phyloP scores from a whole-genome alignment of 768 basidiomycete species.

The Inosperma sp. region DNA sequence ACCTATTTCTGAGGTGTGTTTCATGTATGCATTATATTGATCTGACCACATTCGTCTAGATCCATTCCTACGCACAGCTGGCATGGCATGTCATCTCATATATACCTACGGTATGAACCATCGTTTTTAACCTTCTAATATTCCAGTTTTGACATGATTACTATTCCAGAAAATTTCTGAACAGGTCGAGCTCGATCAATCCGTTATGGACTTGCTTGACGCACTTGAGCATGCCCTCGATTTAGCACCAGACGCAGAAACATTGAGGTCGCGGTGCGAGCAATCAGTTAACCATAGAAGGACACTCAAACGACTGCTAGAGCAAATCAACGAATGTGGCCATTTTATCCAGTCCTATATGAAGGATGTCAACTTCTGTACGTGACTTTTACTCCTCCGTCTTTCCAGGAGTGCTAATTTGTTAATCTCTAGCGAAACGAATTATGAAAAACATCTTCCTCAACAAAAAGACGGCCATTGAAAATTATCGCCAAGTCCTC shows the following conservation, averaged over 20 bases:
- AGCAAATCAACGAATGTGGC: not conserved
- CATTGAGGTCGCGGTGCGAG: not conserved
- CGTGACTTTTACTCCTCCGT: not conserved
- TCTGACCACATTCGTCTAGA: not conserved
- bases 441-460: not conserved
- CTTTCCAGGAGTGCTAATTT: too few relatives aligned
- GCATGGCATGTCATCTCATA: not conserved
- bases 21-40: not conserved
- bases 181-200: not conserved
- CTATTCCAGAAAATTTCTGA: not conserved
- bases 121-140: not conserved
- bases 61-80: not conserved
- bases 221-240: not conserved
- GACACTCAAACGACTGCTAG: not conserved
- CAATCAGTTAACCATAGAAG: not conserved
- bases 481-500: not conserved
- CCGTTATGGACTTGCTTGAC: not conserved
- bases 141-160: not conserved
- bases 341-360: not conserved
- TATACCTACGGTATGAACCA: constrained; percentile 2
- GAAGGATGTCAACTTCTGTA: constrained; percentile 2
- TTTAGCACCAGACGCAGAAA: not conserved
- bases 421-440: not conserved
- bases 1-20: not conserved
- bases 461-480: not conserved